These are phyloP conservation scores for Aquilaria malaccensis DNA, from an alignment of 345 rosid species.

Conservation along the genomic window DNA sequence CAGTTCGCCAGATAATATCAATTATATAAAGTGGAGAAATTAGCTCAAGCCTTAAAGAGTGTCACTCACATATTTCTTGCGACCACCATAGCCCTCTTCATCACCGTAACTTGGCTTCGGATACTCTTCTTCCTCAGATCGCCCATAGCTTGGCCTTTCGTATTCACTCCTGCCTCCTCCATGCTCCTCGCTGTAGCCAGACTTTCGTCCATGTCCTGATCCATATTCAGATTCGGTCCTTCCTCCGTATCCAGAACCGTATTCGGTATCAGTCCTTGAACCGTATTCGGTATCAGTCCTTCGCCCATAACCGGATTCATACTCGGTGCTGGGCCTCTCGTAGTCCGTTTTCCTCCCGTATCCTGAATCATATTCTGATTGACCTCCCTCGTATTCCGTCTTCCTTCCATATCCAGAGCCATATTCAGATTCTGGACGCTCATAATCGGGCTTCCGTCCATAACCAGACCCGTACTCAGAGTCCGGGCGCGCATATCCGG, in stretches of 20 bases:
- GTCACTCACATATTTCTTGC: slow-evolving; percentile 77
- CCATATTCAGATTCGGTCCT: slow-evolving; percentile 22
- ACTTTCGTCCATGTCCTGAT: slow-evolving; percentile 24
- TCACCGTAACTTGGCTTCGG: slow-evolving; percentile 38
- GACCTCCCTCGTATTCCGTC: slow-evolving; percentile 18
- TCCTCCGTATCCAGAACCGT: slow-evolving; percentile 16
- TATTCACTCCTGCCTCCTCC: slow-evolving; percentile 15
- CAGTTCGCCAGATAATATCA: neutral
- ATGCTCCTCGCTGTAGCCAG: slow-evolving; percentile 23
- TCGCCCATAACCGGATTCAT: slow-evolving; percentile 32
- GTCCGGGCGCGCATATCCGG: slow-evolving; percentile 12
- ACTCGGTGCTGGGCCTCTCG: slow-evolving; percentile 21
- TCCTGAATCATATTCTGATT: slow-evolving; percentile 32
- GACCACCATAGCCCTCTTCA: slow-evolving; percentile 68
- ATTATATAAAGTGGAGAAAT: neutral
- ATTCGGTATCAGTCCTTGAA: slow-evolving; percentile 12
- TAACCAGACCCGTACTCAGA: slow-evolving; percentile 30
- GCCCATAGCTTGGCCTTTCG: slow-evolving; percentile 28
- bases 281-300: slow-evolving; percentile 13
- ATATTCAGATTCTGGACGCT: slow-evolving; percentile 22
- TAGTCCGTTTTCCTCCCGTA: slow-evolving; percentile 26
- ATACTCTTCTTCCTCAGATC: slow-evolving; percentile 38
- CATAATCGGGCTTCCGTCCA: slow-evolving; percentile 26
- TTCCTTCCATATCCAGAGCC: slow-evolving; percentile 35
- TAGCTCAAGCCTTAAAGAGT: neutral